Evolutionary conservation across 345 rosid species (phyloP), one percentile per base, ranked within the genome.

Genomic region (Lepidium sativum): DNA sequence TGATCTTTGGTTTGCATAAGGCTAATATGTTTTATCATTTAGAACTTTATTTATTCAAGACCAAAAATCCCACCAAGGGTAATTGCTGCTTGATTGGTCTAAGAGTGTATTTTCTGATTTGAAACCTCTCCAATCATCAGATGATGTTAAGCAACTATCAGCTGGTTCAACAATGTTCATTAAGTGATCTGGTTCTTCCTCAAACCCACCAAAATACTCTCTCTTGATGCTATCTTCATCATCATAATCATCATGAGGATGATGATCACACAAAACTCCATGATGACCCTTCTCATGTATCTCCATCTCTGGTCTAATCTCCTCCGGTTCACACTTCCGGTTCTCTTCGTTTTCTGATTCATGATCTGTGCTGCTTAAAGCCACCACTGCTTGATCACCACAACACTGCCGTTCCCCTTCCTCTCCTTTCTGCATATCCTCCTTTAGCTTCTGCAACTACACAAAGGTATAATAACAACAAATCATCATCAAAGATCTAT

Each of bases 1-100:
- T n/a, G n/a, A n/a, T n/a, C n/a, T n/a, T n/a, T 65, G 44, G 51
- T 65, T 61, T 41, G 3, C 39, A 41, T 6, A 51, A 39, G 48
- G 33, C 60, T 69, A 31, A 40, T 32, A 9, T 40, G 14, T 50
- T 35, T 48, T 14, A 15, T 18, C 31, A 29, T 49, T 48, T 44
- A 21, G 12, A 41, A 16, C 12, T 14, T 47, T 43, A 23, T 32
- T 16, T 35, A 15, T 43, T 80, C 61, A 83, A 62, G 81, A 79
- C 96, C 96, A 88, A 75, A 81, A 81, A 64, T 84, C 88, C 92
- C 92, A 85, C 96, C 89, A 88, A 17, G 81, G 85, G 33, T 72
- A 81, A 23, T 68, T 78, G 62, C 54, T 59, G 42, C 75, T 77
- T 0, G 96, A 75, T 40, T 81, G 85, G 63, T 82, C 74, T 32